A percentile compares a stretch with the other conserved stretches of the same genome.
Evolutionary conservation across 2,329 filamentous ascomycete species (phyloP).

Genomic region (Chrysoporthe cubensis): DNA sequence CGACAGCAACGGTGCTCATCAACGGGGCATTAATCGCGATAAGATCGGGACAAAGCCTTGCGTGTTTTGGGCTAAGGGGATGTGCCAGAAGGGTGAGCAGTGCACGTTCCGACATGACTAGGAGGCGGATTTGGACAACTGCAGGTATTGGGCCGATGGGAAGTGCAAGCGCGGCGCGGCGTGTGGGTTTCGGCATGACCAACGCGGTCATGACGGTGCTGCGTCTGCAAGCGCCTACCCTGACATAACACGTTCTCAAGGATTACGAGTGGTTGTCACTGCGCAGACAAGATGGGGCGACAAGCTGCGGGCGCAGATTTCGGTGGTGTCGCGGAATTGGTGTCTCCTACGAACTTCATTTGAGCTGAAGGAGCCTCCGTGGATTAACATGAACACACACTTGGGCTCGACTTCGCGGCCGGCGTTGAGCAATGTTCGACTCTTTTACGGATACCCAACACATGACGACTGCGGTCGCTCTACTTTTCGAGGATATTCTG

Average conservation of each 20-base stretch:
- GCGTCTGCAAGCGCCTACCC: not conserved
- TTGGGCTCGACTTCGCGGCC: not conserved
- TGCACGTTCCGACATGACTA: conserved; percentile 74
- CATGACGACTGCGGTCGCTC: not conserved
- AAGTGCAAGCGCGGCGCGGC: not conserved
- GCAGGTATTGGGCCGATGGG: conserved; percentile 36
- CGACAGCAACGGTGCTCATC: conserved; percentile 32
- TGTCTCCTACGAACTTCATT: not conserved
- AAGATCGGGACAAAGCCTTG: conserved; percentile 70
- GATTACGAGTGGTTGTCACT: not conserved
- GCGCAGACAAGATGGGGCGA: not conserved
- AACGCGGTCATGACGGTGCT: not conserved
- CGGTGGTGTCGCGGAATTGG: not conserved
- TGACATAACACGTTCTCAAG: no score
- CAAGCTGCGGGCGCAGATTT: not conserved
- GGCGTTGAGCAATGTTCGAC: not conserved
- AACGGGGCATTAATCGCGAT: conserved; percentile 56
- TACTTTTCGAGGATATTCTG: not conserved
- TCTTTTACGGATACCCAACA: not conserved
- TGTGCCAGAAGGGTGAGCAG: conserved; percentile 72
- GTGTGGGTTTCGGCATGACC: not conserved
- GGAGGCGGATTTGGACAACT: conserved; percentile 32
- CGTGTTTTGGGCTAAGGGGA: conserved; percentile 71
- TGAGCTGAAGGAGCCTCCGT: not conserved
- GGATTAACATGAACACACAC: not conserved